Conservation (phyloP, 495 filamentous ascomycete genomes). For the Antarctomyces pellizariae region DNA sequence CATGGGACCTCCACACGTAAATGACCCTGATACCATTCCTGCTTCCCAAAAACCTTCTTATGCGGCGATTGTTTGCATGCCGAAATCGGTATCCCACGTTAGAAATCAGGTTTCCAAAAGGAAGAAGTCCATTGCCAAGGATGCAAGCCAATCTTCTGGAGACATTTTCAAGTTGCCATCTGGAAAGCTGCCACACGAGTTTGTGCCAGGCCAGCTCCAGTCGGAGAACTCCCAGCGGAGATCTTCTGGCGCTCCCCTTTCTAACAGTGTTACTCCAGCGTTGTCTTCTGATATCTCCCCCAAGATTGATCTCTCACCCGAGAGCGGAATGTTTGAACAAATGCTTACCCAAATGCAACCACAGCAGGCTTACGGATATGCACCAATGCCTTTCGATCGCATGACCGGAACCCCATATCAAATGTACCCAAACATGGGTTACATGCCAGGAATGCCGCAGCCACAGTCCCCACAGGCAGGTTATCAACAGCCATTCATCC, state of each 20-base stretch:
- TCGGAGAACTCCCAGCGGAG: background rate
- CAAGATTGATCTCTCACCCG: conserved; percentile 37
- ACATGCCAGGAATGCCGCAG: conserved; percentile 24
- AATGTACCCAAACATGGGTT: conserved; percentile 21
- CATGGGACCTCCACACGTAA: conserved; percentile 47
- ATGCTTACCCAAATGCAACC: conserved; percentile 55
- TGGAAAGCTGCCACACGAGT: no score
- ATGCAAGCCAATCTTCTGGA: background rate
- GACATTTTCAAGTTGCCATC: background rate
- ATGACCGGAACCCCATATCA: conserved; percentile 16
- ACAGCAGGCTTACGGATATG: conserved; percentile 31
- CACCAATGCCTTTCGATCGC: conserved; percentile 11
- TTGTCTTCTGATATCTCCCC: conserved; percentile 14
- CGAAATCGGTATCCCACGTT: no score
- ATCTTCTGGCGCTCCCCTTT: conserved; percentile 1
- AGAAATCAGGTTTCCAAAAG: no score
- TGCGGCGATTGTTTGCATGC: no score
- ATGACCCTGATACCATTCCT: no score
- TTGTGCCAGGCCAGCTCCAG: no score
- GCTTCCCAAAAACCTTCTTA: no score
- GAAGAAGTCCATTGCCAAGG: no score
- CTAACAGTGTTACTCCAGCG: conserved; percentile 15
- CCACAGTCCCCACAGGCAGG: conserved; percentile 25
- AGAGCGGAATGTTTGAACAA: conserved; percentile 45
- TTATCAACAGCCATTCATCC: conserved; percentile 25